A percentile compares a stretch with the other conserved stretches of the same genome.
Evolutionary conservation across 805 yeast species (phyloP).

Genomic region (Kodamaea kaohsiungensis): DNA sequence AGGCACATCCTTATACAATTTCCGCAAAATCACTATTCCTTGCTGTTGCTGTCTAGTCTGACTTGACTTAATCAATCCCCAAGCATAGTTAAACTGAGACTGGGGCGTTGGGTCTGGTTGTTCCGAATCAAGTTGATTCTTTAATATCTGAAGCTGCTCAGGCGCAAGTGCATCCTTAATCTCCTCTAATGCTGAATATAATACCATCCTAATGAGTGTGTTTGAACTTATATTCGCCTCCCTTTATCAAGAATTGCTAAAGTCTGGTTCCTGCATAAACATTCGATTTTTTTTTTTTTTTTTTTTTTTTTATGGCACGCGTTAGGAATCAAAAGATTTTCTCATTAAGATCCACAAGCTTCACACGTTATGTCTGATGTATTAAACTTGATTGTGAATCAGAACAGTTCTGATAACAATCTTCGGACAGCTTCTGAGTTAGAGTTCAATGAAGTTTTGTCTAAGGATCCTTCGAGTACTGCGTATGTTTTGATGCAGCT

Average conservation of each 20-base stretch:
- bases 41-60: constrained; percentile 64
- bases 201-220: not conserved
- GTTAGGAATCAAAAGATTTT: not conserved
- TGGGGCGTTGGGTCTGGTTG: constrained; percentile 79
- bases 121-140: constrained; percentile 76
- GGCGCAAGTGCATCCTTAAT: constrained; percentile 57
- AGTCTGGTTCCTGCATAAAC: not conserved
- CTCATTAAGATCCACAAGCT: not conserved
- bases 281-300: not conserved
- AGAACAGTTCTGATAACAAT: constrained; percentile 49
- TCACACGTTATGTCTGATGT: constrained; percentile 5
- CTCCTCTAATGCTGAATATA: constrained; percentile 44
- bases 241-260: no score
- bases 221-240: constrained; percentile 2
- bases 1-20: constrained; percentile 73
- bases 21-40: constrained; percentile 76
- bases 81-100: constrained; percentile 89
- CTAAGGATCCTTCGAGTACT: constrained; percentile 50
- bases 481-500: constrained; percentile 44
- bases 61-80: constrained; percentile 86
- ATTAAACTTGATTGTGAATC: constrained; percentile 20
- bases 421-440: constrained; percentile 55
- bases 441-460: constrained; percentile 43
- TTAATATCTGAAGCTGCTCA: constrained; percentile 74
- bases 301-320: not conserved